Base-by-base conservation (phyloP, 495 filamentous ascomycete species). In the Platismatia glauca region DNA sequence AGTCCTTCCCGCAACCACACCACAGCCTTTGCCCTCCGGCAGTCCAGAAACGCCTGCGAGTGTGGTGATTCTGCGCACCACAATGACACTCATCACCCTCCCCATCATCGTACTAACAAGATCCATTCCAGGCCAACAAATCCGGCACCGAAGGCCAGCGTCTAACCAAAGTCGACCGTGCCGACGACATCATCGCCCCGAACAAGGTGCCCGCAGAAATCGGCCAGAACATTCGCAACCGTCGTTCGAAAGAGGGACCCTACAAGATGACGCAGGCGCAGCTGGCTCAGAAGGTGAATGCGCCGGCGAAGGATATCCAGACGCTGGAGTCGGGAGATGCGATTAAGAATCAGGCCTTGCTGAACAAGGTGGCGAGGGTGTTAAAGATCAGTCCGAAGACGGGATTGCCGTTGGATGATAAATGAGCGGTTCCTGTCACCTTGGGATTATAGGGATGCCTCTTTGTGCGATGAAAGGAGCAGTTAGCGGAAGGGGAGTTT, bases 241-340 rank as follows among this genome's bases (percentile, higher is more conserved):
- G 84, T 62, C 86, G 90, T 44, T 76, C 77, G 69, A 82, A 78
- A 74, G 88, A 84, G 71, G 85, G 85, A 63, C 78, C 77, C 61
- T 79, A 78, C 75, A 91, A 94, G 78, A 89, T 97, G 88, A 94
- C 92, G 39, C 94, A 97, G 81, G 95, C 94, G 80, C 91, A 97
- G 68, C 85, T 97, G 48, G 95, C 91, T 57, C 93, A 86, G 66
- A 93, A 92, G 81, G 90, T 89, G 79, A 96, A 96, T 80, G 64
- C 59, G 6, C 66, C 61, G 55, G 68, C 64, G 7, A 65, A 64
- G 33, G 67, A 70, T 22, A 70, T 70, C 62, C 68, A 70, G 68
- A 59, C 57, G n/a, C 43, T 70, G n/a, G 68, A 70, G 56, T 63
- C 59, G 24, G 66, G 66, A 8, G 59, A 66, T 50, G 64, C 62